Evolutionary conservation across 495 filamentous ascomycete genomes (phyloP).

Genomic region (Tirmania nivea): DNA sequence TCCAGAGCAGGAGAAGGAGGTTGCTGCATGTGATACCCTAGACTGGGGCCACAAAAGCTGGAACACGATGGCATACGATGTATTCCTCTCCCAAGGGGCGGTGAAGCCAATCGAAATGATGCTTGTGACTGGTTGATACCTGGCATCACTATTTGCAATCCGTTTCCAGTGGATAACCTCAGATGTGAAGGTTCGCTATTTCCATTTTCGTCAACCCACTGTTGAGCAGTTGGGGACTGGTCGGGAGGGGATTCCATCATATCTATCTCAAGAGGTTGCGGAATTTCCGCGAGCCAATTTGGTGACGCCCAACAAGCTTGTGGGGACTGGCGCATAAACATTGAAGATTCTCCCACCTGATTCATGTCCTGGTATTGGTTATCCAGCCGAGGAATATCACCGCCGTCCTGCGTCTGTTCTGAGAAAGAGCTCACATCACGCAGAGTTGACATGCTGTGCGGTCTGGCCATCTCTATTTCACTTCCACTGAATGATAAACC

Average conservation of each 20-base stretch:
- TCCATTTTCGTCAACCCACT: not conserved
- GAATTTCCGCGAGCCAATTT: not conserved
- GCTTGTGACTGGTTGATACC: not conserved
- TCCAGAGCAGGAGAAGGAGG: slow-evolving; percentile 14
- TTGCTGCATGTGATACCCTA: slow-evolving; percentile 2
- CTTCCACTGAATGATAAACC: not conserved
- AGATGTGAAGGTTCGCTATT: not conserved
- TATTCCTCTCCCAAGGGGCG: not conserved
- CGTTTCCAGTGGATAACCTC: not conserved
- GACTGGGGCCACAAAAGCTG: not conserved
- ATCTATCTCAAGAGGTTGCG: not conserved
- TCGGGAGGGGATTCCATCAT: not conserved
- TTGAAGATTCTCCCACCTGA: not conserved
- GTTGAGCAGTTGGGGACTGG: not conserved
- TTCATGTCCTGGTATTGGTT: not conserved
- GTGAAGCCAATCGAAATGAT: not conserved
- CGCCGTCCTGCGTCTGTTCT: not conserved
- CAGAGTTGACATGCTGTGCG: not conserved
- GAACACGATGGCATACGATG: not conserved
- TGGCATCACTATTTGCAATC: not conserved
- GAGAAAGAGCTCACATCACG: not conserved
- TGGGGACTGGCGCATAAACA: not conserved
- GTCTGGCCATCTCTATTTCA: not conserved
- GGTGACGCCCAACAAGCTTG: not conserved
- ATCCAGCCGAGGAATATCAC: not conserved